Percentiles rank a stretch among this genome's conserved stretches.
These are phyloP conservation scores for Trametes hirsuta DNA, from an alignment of 1,284 basidiomycete genomes.

Conservation along the genomic window DNA sequence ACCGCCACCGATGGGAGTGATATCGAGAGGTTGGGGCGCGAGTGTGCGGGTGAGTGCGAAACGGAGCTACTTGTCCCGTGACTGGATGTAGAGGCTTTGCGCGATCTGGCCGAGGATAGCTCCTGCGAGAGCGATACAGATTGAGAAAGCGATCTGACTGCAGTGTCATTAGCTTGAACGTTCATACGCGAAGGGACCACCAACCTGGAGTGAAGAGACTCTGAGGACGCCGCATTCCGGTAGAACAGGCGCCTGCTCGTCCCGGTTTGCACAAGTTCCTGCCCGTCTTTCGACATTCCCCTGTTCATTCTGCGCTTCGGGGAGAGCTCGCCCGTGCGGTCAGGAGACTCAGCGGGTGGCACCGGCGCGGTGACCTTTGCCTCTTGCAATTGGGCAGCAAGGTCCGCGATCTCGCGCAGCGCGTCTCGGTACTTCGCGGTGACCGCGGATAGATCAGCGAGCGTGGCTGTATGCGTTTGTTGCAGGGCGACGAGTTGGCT, in stretches of 20 bases:
- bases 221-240: conserved; percentile 80
- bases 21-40: conserved; percentile 64
- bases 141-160: conserved; percentile 68
- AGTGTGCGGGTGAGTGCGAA: conserved; percentile 48
- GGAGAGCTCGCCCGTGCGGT: conserved; percentile 49
- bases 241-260: conserved; percentile 62
- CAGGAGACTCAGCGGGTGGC: conserved; percentile 53
- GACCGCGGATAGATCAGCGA: conserved; percentile 78
- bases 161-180: conserved; percentile 22
- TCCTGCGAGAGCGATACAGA: conserved; percentile 95
- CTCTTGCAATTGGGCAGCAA: conserved; percentile 84
- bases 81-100: conserved; percentile 77
- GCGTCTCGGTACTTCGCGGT: conserved; percentile 86
- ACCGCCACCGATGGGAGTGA: conserved; percentile 49
- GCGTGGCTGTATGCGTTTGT: conserved; percentile 77
- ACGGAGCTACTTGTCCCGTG: conserved; percentile 65
- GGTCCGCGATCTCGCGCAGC: conserved; percentile 85
- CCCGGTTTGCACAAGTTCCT: conserved; percentile 52
- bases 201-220: conserved; percentile 83
- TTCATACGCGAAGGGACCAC: conserved; percentile 22
- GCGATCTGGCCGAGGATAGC: conserved; percentile 87
- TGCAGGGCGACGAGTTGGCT: conserved; percentile 68
- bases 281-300: conserved; percentile 49
- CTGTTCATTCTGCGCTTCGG: conserved; percentile 55
- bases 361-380: conserved; percentile 55